Conservation (phyloP, 345 rosid genomes). For the Trapa incisa region DNA sequence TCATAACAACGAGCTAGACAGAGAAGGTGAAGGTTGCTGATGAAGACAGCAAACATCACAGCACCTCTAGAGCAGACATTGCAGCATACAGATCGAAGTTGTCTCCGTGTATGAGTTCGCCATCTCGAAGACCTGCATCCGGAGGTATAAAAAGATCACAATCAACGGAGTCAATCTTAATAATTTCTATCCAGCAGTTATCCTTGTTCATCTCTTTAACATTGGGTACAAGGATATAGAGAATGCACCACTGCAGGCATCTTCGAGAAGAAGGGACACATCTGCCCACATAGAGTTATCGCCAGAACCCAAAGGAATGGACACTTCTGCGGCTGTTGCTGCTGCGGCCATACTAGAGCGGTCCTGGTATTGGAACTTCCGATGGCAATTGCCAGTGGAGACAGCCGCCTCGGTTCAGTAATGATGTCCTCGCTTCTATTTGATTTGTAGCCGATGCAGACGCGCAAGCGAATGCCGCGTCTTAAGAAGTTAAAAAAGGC, state of each 20-base stretch:
- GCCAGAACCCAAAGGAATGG: conserved; percentile 51
- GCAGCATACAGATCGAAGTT: conserved; percentile 97
- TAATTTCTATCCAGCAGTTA: background rate
- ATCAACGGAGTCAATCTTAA: background rate
- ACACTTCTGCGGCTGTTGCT: conserved; percentile 13
- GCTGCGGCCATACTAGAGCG: conserved; percentile 16
- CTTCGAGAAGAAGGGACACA: conserved; percentile 55
- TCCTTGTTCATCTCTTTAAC: background rate
- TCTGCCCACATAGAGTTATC: conserved; percentile 69
- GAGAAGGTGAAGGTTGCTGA: background rate
- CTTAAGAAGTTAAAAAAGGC: no score
- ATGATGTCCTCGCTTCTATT: no score
- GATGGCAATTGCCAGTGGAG: background rate
- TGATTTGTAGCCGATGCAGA: no score
- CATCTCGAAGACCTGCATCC: conserved; percentile 53
- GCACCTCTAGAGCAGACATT: conserved; percentile 97
- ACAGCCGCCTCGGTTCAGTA: background rate
- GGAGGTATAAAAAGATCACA: conserved; percentile 1
- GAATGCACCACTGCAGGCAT: conserved; percentile 49
- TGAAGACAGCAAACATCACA: conserved; percentile 3
- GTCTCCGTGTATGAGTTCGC: conserved; percentile 76
- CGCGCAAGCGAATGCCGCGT: no score
- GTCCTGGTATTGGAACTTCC: background rate
- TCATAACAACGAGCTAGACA: background rate
- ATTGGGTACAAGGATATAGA: background rate